Conservation (phyloP, 2,329 filamentous ascomycete genomes). For the Bipolaris zeicola region DNA sequence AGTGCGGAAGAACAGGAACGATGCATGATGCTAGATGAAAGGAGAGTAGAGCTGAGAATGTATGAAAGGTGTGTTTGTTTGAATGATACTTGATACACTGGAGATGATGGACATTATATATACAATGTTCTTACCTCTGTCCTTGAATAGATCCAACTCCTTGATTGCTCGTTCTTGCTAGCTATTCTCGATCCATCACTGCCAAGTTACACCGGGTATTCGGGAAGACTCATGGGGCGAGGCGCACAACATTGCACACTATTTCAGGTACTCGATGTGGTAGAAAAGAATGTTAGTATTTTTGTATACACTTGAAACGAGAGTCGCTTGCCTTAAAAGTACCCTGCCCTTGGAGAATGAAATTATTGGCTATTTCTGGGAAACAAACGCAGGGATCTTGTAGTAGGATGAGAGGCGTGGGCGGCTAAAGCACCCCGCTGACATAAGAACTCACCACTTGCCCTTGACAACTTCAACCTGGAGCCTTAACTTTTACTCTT, state of each 20-base stretch:
- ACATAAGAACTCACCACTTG: constrained; percentile 1
- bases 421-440: not conserved
- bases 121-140: not conserved
- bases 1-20: not conserved
- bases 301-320: not conserved
- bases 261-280: not conserved
- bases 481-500: not conserved
- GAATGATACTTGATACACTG: not conserved
- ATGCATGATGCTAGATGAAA: not conserved
- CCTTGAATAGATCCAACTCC: not conserved
- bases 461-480: not conserved
- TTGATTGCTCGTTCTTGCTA: not conserved
- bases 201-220: not conserved
- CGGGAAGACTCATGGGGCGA: not conserved
- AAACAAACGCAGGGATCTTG: not conserved
- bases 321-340: not conserved
- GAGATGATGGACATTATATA: not conserved
- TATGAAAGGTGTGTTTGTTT: not conserved
- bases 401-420: not conserved
- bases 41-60: not conserved
- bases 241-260: not conserved
- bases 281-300: not conserved
- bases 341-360: not conserved
- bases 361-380: not conserved
- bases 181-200: not conserved